phyloP scores from a whole-genome alignment of 495 filamentous ascomycete genomes.

The Penicillium fimorum region DNA sequence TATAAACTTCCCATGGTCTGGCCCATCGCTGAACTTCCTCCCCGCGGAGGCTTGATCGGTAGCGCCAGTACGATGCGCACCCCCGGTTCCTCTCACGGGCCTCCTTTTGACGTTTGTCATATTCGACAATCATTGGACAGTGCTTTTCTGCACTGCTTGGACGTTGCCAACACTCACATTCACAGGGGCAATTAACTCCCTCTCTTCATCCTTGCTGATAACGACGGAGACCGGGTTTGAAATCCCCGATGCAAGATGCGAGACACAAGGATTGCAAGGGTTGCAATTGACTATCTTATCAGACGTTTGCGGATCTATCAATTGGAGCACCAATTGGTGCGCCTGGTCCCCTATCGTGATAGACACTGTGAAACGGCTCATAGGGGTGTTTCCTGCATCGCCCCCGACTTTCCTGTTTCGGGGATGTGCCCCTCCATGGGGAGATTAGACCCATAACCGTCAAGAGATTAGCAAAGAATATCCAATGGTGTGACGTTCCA shows the following conservation, averaged over 20 bases:
- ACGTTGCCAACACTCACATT: constrained; percentile 1
- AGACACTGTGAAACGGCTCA: constrained; percentile 4
- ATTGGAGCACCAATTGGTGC: background rate
- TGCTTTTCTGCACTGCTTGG: background rate
- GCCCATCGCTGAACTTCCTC: background rate
- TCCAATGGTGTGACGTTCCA: background rate
- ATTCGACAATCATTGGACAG: constrained; percentile 5
- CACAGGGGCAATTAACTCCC: background rate
- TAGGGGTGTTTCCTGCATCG: background rate
- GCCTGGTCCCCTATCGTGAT: background rate
- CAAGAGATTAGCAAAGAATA: constrained; percentile 1
- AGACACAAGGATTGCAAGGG: background rate
- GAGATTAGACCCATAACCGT: background rate
- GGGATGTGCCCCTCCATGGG: background rate
- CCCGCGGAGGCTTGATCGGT: background rate
- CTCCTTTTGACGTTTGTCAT: constrained; percentile 11
- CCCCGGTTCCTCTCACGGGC: constrained; percentile 7
- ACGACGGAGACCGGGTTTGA: background rate
- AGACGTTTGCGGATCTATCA: background rate
- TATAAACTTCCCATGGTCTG: background rate
- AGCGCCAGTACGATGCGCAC: background rate
- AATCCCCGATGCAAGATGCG: background rate
- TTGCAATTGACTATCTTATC: constrained; percentile 6
- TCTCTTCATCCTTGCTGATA: background rate
- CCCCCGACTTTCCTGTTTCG: background rate